Percentiles rank a stretch among this genome's conserved stretches.
Evolutionary conservation across 2,329 filamentous ascomycete species (phyloP).

Genomic region (Fonsecaea erecta): DNA sequence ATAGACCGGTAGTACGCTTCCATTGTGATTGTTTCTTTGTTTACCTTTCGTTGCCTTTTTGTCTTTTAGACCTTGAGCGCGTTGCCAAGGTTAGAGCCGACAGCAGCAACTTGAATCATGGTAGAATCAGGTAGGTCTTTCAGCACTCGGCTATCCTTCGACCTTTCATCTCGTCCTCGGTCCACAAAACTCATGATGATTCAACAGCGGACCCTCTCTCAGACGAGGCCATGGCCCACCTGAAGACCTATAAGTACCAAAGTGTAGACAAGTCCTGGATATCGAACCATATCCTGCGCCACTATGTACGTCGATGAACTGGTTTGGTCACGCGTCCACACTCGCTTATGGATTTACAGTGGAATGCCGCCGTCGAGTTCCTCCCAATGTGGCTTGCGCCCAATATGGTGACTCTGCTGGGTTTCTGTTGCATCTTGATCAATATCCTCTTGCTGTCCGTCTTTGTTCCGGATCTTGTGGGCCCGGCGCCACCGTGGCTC

Average conservation of each 20-base stretch:
- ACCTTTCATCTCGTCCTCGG: slow-evolving; percentile 37
- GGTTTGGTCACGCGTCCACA: slow-evolving; percentile 13
- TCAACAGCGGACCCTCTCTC: slow-evolving; percentile 65
- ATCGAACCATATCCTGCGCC: slow-evolving; percentile 89
- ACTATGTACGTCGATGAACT: slow-evolving; percentile 70
- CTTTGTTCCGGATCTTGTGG: slow-evolving; percentile 85
- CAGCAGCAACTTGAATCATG: slow-evolving; percentile 4
- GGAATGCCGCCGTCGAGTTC: slow-evolving; percentile 93
- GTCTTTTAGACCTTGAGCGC: neutral
- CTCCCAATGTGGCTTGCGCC: slow-evolving; percentile 95
- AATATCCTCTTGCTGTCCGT: slow-evolving; percentile 79
- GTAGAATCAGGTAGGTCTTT: slow-evolving; percentile 23
- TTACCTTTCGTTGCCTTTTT: slow-evolving; percentile 1
- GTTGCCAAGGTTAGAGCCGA: neutral
- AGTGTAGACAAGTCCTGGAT: slow-evolving; percentile 94
- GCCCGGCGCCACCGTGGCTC: slow-evolving; percentile 86
- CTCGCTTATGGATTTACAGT: slow-evolving; percentile 59
- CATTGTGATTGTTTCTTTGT: neutral
- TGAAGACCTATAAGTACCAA: slow-evolving; percentile 97
- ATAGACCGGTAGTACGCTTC: slow-evolving; percentile 7
- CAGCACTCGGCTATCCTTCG: neutral
- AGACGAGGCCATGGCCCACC: slow-evolving; percentile 85
- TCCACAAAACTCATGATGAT: slow-evolving; percentile 38
- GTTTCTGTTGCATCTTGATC: slow-evolving; percentile 89
- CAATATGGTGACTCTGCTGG: slow-evolving; percentile 94